Evolutionary conservation across 139 green algal genomes (phyloP), one percentile per base, ranked within the genome.

Genomic region (Mychonastes homosphaera): DNA sequence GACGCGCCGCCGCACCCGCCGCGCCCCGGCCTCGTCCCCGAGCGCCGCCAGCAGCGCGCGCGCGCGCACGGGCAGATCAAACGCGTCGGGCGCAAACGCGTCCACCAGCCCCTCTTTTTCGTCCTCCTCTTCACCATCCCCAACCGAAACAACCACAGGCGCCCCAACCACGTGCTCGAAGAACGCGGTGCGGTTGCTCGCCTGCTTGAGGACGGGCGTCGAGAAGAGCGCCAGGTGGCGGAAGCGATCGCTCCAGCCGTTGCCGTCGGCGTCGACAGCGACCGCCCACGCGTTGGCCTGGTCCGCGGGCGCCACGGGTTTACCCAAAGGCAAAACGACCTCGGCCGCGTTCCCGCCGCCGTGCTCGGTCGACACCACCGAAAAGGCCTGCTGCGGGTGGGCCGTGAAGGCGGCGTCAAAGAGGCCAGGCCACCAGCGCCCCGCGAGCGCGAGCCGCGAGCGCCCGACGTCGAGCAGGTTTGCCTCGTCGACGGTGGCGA

Each of bases 211-310:
- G 19, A 79, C 36, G 24, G 72, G 72, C 8, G 72, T 73, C 48
- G 70, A 64, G 35, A 58, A 69, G 32, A 67, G 52, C 2, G 62
- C 40, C n/a, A 79, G 40, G 54, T 64, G 45, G 3, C 64, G 33
- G 48, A 76, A 70, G 9, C 66, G 26, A 33, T 79, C 67, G 28
- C 53, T 69, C 72, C 72, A 79, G 23, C 55, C 72, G 51, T 79
- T 79, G 28, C 72, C 72, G 45, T 79, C 67, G 8, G 75, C 41
- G 36, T 79, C 72, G 18, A 79, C n/a, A 15, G 73, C 41, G 28
- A 64, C 24, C 3, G 47, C 44, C 43, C 58, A 67, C 12, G 19
- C 21, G 40, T 75, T 70, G 62, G 58, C 56, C 1, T 57, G 29
- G 13, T 70, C 69, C 34, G 68, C 34, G 30, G 44, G 36, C 23